Percentiles rank a stretch among this genome's conserved stretches.
These are phyloP conservation scores for Naganishia randhawae DNA, from an alignment of 768 basidiomycete species.

Conservation along the genomic window DNA sequence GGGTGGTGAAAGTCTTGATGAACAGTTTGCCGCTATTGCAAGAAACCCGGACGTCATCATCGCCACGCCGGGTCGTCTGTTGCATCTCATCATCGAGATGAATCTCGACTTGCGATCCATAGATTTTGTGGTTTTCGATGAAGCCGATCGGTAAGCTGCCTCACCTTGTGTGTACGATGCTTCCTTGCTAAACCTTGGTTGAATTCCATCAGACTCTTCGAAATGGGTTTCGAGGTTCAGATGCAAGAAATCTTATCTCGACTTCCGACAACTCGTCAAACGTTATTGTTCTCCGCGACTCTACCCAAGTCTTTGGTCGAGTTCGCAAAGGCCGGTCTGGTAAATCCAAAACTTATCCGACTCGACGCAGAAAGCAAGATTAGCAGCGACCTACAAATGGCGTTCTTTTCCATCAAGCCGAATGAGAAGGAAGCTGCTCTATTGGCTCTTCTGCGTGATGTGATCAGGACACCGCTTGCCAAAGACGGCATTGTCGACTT, in stretches of 20 bases:
- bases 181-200: slow-evolving; percentile 25
- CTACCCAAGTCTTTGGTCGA: slow-evolving; percentile 92
- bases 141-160: slow-evolving; percentile 69
- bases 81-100: slow-evolving; percentile 98
- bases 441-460: slow-evolving; percentile 74
- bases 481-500: slow-evolving; percentile 23
- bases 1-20: slow-evolving; percentile 90
- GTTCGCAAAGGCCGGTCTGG: slow-evolving; percentile 93
- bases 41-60: slow-evolving; percentile 94
- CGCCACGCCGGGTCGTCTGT: slow-evolving; percentile 91
- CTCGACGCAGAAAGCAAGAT: slow-evolving; percentile 95
- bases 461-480: slow-evolving; percentile 68
- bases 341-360: slow-evolving; percentile 87
- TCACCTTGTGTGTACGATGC: neutral
- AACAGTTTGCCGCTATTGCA: slow-evolving; percentile 92
- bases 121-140: slow-evolving; percentile 91
- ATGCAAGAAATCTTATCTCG: slow-evolving; percentile 87
- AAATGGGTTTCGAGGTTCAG: slow-evolving; percentile 93
- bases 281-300: slow-evolving; percentile 92
- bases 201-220: slow-evolving; percentile 62
- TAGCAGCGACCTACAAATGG: slow-evolving; percentile 85
- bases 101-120: slow-evolving; percentile 80
- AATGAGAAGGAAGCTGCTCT: slow-evolving; percentile 92
- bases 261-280: slow-evolving; percentile 80
- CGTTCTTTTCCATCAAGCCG: slow-evolving; percentile 87